Conservation (phyloP, 2,329 filamentous ascomycete genomes). For the Penicillium sp. region DNA sequence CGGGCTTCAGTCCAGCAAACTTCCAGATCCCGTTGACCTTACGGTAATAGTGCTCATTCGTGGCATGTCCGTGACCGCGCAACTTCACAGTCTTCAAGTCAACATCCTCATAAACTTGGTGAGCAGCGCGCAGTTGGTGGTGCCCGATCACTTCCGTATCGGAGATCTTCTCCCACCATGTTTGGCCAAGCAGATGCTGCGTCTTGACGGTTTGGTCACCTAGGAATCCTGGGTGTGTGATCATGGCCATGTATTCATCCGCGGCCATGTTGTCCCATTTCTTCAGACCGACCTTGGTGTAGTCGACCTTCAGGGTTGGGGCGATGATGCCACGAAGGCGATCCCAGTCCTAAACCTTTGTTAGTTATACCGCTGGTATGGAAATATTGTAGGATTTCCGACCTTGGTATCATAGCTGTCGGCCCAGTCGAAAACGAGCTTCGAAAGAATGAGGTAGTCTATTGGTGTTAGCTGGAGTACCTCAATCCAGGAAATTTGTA, state of each 20-base stretch:
- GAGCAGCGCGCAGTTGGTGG: conserved; percentile 63
- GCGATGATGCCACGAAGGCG: conserved; percentile 46
- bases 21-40: conserved; percentile 64
- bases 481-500: background rate
- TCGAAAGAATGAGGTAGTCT: conserved; percentile 39
- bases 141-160: conserved; percentile 62
- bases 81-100: conserved; percentile 51
- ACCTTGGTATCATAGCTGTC: conserved; percentile 49
- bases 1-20: conserved; percentile 58
- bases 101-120: conserved; percentile 61
- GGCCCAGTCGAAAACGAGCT: conserved; percentile 45
- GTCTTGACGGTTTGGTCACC: conserved; percentile 64
- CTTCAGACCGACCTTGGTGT: conserved; percentile 64
- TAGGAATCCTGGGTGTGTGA: conserved; percentile 58
- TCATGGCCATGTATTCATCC: conserved; percentile 63
- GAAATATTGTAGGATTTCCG: background rate
- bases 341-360: conserved; percentile 40
- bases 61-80: conserved; percentile 63
- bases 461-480: conserved; percentile 4
- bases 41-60: conserved; percentile 59
- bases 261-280: conserved; percentile 64
- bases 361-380: background rate
- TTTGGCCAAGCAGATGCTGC: conserved; percentile 64
- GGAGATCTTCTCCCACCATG: conserved; percentile 59
- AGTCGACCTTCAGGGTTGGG: conserved; percentile 59